Conservation (phyloP, 2,329 filamentous ascomycete genomes). For the Colletotrichum spaethianum region DNA sequence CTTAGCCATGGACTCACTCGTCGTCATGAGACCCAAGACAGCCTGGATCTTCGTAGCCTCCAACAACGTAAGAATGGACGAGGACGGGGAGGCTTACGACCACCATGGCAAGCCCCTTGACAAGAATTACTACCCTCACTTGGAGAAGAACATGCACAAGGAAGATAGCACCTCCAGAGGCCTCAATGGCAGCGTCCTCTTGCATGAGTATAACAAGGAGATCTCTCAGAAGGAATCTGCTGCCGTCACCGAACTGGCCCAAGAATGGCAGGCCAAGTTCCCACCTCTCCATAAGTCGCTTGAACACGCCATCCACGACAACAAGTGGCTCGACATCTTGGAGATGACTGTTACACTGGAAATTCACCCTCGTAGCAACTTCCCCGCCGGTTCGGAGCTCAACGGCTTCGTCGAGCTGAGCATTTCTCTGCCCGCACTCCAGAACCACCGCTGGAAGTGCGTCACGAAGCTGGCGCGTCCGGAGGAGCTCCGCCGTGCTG, state of each 20-base stretch:
- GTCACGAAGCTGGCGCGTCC: constrained; percentile 72
- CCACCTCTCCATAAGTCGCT: constrained; percentile 69
- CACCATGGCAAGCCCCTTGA: constrained; percentile 60
- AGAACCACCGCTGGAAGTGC: constrained; percentile 73
- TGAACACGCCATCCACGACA: constrained; percentile 61
- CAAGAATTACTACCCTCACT: constrained; percentile 67
- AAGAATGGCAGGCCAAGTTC: constrained; percentile 72
- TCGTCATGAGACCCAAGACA: constrained; percentile 69
- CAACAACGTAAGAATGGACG: constrained; percentile 65
- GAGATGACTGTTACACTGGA: constrained; percentile 75
- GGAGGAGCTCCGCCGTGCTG: constrained; percentile 61
- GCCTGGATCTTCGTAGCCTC: constrained; percentile 73
- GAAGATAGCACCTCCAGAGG: constrained; percentile 65
- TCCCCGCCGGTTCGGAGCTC: constrained; percentile 72
- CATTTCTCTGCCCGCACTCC: constrained; percentile 67
- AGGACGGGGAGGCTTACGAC: constrained; percentile 58
- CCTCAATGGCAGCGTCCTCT: constrained; percentile 63
- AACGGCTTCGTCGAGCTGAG: constrained; percentile 72
- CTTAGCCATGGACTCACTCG: constrained; percentile 66
- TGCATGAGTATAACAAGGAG: constrained; percentile 72
- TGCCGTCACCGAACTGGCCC: constrained; percentile 66
- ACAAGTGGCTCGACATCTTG: constrained; percentile 70
- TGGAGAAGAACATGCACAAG: constrained; percentile 68
- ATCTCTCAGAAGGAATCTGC: constrained; percentile 70
- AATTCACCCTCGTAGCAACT: constrained; percentile 69